A percentile compares a stretch with the other conserved stretches of the same genome.
Evolutionary conservation across 495 filamentous ascomycete species (phyloP).

Genomic region (Chaetomium tenue): DNA sequence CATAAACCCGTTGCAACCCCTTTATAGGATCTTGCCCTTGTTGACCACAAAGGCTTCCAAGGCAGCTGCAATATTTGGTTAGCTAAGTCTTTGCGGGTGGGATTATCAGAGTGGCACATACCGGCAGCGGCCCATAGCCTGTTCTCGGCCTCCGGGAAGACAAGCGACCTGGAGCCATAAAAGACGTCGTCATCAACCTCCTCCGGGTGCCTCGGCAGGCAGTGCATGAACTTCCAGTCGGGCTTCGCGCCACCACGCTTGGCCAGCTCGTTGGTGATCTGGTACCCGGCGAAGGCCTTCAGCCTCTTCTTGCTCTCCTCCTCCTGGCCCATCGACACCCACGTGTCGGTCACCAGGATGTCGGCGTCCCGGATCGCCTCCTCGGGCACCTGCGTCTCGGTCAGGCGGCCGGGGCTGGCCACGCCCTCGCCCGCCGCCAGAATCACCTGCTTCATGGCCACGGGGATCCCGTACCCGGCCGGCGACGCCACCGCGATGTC

Average conservation of each 20-base stretch:
- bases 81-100: slow-evolving; percentile 8
- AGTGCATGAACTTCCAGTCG: slow-evolving; percentile 98
- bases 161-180: slow-evolving; percentile 74
- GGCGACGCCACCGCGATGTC: slow-evolving; percentile 85
- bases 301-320: slow-evolving; percentile 70
- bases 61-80: slow-evolving; percentile 50
- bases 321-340: slow-evolving; percentile 97
- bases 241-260: slow-evolving; percentile 81
- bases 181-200: slow-evolving; percentile 95
- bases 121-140: slow-evolving; percentile 83
- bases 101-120: slow-evolving; percentile 36
- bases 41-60: slow-evolving; percentile 91
- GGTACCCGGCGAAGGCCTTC: slow-evolving; percentile 82
- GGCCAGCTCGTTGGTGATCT: slow-evolving; percentile 80
- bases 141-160: slow-evolving; percentile 94
- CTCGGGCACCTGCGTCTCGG: slow-evolving; percentile 74
- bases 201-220: slow-evolving; percentile 87
- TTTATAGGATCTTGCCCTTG: slow-evolving; percentile 61
- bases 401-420: slow-evolving; percentile 60
- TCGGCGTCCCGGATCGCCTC: slow-evolving; percentile 88
- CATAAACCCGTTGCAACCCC: slow-evolving; percentile 4
- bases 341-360: slow-evolving; percentile 92
- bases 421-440: slow-evolving; percentile 56
- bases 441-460: slow-evolving; percentile 67
- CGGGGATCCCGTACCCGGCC: slow-evolving; percentile 72